phyloP scores from a whole-genome alignment of 257 asterid genomes.

The Echium plantagineum region DNA sequence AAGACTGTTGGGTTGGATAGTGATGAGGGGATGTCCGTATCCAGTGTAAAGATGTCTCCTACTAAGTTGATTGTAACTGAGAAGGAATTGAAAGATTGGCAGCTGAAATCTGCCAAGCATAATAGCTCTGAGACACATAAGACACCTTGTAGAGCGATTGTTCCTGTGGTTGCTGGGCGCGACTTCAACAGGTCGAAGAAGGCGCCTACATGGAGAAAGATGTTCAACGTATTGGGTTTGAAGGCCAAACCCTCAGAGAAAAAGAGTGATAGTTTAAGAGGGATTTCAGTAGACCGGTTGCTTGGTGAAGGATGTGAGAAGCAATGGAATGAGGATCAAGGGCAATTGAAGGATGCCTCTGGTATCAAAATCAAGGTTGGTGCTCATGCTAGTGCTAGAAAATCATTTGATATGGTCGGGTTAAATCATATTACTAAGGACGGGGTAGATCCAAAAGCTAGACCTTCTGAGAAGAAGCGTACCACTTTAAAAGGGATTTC shows the following conservation, averaged over 20 bases:
- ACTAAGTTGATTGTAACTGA: slow-evolving; percentile 78
- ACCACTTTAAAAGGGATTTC: background rate
- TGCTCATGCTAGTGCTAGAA: background rate
- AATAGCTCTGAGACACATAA: background rate
- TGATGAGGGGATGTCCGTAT: slow-evolving; percentile 19
- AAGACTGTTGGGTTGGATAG: slow-evolving; percentile 39
- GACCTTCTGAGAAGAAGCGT: background rate
- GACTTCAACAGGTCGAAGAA: background rate
- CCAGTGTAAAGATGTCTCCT: slow-evolving; percentile 36
- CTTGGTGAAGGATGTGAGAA: background rate
- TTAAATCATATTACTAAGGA: background rate
- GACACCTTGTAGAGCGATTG: background rate
- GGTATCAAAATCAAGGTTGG: background rate
- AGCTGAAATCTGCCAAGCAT: slow-evolving; percentile 17
- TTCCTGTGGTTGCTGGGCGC: background rate
- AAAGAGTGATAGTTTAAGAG: background rate
- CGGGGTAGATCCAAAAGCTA: background rate
- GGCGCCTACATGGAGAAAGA: background rate
- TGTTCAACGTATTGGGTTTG: background rate
- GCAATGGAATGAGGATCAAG: background rate
- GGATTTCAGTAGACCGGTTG: background rate
- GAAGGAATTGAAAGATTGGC: slow-evolving; percentile 85
- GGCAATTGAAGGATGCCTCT: background rate
- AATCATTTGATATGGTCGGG: background rate
- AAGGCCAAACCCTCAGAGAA: background rate